Evolutionary conservation across 2,329 filamentous ascomycete species (phyloP), one percentile per base, ranked within the genome.

Genomic region (Chaetothyriales sp.): DNA sequence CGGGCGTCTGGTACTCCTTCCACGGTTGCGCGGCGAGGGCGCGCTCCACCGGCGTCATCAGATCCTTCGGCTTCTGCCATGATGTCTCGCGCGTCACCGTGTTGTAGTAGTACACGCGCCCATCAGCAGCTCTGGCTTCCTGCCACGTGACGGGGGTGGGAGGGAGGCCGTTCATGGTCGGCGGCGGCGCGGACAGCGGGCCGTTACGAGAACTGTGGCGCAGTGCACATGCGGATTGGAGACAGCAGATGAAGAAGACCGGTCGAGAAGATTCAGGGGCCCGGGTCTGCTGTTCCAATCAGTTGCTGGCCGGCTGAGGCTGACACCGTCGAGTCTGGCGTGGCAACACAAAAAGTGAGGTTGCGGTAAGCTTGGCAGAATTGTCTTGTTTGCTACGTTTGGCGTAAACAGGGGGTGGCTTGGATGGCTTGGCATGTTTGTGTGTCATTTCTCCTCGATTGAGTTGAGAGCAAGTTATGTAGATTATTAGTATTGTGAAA

Each of bases 71-170:
- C 71, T 95, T 97, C 43, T 82, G 83, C 92, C 92, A 98, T 77
- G 89, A 85, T 29, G 92, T 97, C 57, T 77, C 80, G 66, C 94
- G 94, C 15, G 89, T 95, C 55, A 80, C 71, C 10, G 81, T 72
- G 66, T 98, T 94, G 74, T 89, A 94, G 68, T 94, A 98, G 69
- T 98, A 98, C 46, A 81, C 76, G 60, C 86, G 81, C 58, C 89
- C 90, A 64, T 95, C 89, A 2, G 82, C 72, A 60, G 84, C 86
- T 61, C 82, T 83, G 60, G 86, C 83, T 67, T 92, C 86, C 67
- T 86, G 82, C 89, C 89, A 95, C 44, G 78, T 66, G 51, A 74
- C 69, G 49, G 76, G 73, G 56, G 74, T 59, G n/a, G 59, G 65
- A 48, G 66, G 71, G 64, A 76, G 71, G 61, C 76, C 78, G 66